phyloP scores from a whole-genome alignment of 768 basidiomycete species.

The Clavulina sp. region DNA sequence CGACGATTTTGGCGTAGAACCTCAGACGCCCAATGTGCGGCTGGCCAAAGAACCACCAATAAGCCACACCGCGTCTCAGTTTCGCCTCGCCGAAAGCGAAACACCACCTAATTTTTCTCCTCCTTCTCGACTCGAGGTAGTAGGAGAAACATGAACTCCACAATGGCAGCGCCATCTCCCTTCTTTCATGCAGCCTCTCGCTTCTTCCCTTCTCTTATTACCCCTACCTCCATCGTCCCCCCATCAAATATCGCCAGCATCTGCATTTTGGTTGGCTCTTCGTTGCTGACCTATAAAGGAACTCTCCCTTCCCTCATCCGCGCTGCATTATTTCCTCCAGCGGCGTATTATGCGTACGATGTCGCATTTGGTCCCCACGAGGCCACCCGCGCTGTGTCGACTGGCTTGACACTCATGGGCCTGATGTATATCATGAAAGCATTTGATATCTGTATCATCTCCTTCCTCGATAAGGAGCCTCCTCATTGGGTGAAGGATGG shows the following conservation, averaged over 20 bases:
- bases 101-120: no score
- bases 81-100: no score
- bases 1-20: no score
- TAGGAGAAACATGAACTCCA: no score
- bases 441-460: background rate
- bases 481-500: background rate
- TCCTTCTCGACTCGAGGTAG: no score
- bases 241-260: background rate
- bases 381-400: no score
- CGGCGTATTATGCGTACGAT: background rate
- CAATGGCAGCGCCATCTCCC: conserved; percentile 1
- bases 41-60: no score
- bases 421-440: background rate
- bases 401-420: no score
- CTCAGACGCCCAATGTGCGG: no score
- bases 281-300: background rate
- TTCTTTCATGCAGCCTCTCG: background rate
- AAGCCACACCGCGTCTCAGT: no score
- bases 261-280: background rate
- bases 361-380: conserved; percentile 5
- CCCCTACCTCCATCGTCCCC: background rate
- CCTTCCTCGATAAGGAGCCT: background rate
- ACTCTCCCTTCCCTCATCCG: background rate
- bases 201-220: background rate
- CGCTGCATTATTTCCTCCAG: conserved; percentile 5